Evolutionary conservation across 305 asterid species (phyloP).

Genomic region (Fraxinus sp.): DNA sequence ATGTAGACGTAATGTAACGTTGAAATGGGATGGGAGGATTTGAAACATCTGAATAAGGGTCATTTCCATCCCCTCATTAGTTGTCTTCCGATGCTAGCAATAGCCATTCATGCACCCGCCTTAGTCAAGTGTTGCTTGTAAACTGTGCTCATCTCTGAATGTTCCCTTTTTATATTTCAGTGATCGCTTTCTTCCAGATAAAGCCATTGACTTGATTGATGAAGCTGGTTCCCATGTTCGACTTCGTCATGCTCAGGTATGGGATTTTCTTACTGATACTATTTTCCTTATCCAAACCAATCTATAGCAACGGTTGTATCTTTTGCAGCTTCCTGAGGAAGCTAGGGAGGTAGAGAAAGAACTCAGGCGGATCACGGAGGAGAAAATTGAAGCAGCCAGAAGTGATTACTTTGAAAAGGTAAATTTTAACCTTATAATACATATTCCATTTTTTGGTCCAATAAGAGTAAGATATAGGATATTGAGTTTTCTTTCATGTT

Average conservation of each 20-base stretch:
- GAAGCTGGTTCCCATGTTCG: slow-evolving; percentile 98
- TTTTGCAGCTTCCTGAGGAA: slow-evolving; percentile 57
- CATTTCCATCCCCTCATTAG: neutral
- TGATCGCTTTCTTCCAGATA: slow-evolving; percentile 95
- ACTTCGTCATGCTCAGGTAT: slow-evolving; percentile 94
- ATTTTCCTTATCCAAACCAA: neutral
- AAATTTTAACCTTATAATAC: neutral
- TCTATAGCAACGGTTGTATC: slow-evolving; percentile 20
- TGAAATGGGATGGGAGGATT: neutral
- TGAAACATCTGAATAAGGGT: neutral
- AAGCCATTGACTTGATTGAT: slow-evolving; percentile 96
- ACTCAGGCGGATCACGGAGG: slow-evolving; percentile 87
- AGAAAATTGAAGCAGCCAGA: slow-evolving; percentile 89
- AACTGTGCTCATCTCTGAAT: slow-evolving; percentile 9
- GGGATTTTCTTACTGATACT: slow-evolving; percentile 21
- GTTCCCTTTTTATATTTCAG: slow-evolving; percentile 40
- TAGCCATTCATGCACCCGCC: neutral
- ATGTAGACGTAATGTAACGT: neutral
- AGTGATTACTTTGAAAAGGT: slow-evolving; percentile 95
- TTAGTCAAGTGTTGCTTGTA: neutral
- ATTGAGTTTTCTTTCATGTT: neutral
- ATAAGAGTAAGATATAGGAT: neutral
- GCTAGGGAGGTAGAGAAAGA: slow-evolving; percentile 79
- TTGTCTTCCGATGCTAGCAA: neutral
- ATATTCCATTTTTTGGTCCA: neutral